Percentiles rank a stretch among this genome's conserved stretches.
Evolutionary conservation across 768 basidiomycete genomes (phyloP).

Genomic region (Lentinus tigrinus): DNA sequence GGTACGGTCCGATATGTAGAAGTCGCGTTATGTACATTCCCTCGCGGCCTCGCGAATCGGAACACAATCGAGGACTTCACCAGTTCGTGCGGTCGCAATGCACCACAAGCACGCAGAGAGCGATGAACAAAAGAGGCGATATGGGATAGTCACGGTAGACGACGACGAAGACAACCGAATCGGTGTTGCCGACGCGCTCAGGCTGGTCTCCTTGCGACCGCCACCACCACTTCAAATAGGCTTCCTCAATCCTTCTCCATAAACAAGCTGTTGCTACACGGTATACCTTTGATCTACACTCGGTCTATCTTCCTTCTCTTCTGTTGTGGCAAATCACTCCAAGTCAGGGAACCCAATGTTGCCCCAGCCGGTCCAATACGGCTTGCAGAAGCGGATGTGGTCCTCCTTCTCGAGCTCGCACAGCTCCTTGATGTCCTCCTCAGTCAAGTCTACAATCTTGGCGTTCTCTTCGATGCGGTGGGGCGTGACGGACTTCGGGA

Average conservation of each 20-base stretch:
- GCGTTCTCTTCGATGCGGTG: conserved; percentile 63
- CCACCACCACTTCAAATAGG: background rate
- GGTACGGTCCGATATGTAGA: background rate
- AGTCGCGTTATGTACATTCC: background rate
- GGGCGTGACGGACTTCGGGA: conserved; percentile 77
- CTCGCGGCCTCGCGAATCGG: too few relatives aligned
- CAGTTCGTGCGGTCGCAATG: background rate
- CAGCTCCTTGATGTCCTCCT: conserved; percentile 60
- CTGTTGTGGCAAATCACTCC: background rate
- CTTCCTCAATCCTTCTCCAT: background rate
- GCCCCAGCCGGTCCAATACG: conserved; percentile 64
- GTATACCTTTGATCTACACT: background rate
- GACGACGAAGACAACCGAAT: background rate
- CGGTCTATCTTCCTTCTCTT: background rate
- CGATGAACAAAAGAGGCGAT: background rate
- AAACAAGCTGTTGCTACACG: too few relatives aligned
- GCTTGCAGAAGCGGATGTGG: conserved; percentile 66
- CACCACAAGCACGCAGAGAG: background rate
- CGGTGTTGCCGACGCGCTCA: background rate
- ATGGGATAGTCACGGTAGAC: background rate
- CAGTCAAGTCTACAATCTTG: conserved; percentile 58
- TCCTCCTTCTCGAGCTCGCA: conserved; percentile 56
- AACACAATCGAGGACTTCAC: too few relatives aligned
- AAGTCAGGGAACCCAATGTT: conserved; percentile 51
- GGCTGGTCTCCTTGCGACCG: background rate